Evolutionary conservation across 306 rosid genomes (phyloP).

Genomic region (Erythrophleum fordii): DNA sequence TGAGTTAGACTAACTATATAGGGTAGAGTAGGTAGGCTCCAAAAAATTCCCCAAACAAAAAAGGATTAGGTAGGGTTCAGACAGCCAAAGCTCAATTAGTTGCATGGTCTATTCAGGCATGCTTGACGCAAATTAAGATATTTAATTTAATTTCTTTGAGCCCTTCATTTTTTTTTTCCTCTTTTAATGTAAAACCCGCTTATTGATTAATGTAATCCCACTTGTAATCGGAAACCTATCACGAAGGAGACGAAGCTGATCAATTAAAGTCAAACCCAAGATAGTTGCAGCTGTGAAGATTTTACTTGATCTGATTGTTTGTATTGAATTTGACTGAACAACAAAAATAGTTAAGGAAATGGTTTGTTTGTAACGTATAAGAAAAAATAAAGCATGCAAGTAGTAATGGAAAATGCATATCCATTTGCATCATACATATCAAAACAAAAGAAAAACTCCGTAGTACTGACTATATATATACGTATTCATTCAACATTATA

Average conservation of each 20-base stretch:
- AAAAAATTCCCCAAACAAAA: neutral
- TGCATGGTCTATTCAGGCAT: slow-evolving; percentile 40
- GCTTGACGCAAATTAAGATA: slow-evolving; percentile 18
- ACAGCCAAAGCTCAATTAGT: slow-evolving; percentile 29
- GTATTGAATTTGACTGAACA: neutral
- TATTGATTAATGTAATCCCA: slow-evolving; percentile 6
- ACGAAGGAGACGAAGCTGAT: neutral
- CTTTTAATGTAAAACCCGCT: neutral
- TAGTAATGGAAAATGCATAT: neutral
- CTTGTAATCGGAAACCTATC: neutral
- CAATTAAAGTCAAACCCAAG: slow-evolving; percentile 7
- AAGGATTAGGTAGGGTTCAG: slow-evolving; percentile 34
- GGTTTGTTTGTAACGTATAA: neutral
- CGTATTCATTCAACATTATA: too few species aligned
- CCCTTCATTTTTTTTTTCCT: neutral
- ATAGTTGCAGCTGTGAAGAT: neutral
- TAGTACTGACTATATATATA: too few species aligned
- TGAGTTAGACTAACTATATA: slow-evolving; percentile 21
- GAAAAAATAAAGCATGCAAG: neutral
- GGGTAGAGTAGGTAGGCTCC: neutral
- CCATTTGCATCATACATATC: neutral
- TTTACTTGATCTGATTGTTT: neutral
- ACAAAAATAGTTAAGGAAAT: neutral
- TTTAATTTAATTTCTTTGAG: neutral
- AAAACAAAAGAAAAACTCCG: neutral